Evolutionary conservation across 768 basidiomycete genomes (phyloP).

Genomic region (Neoboletus subvelutipes): DNA sequence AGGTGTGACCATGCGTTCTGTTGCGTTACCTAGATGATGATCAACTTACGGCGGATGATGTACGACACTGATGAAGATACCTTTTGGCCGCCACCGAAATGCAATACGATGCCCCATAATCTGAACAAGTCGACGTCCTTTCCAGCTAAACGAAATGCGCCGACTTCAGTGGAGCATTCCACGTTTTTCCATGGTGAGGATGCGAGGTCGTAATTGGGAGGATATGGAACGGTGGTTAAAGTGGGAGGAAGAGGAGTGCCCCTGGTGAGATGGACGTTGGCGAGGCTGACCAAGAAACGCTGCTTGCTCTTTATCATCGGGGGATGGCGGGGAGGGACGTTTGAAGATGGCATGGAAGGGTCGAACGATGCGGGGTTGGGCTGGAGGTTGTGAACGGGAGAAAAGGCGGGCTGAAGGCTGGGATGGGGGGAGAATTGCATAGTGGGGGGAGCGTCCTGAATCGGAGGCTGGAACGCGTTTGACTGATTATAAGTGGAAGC

Average conservation of each 20-base stretch:
- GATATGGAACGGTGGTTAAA: slow-evolving; percentile 60
- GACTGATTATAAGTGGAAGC: slow-evolving; percentile 32
- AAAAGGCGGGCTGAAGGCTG: slow-evolving; percentile 46
- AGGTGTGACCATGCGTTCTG: slow-evolving; percentile 58
- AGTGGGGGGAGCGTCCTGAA: slow-evolving; percentile 37
- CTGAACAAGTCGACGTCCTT: slow-evolving; percentile 77
- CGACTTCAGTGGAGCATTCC: slow-evolving; percentile 59
- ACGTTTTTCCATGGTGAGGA: slow-evolving; percentile 65
- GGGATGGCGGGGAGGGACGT: slow-evolving; percentile 38
- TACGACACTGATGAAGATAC: slow-evolving; percentile 41
- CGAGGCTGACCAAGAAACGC: slow-evolving; percentile 62
- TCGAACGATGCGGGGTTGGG: slow-evolving; percentile 44
- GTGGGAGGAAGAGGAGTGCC: slow-evolving; percentile 72
- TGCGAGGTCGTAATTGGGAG: slow-evolving; percentile 58
- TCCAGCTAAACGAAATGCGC: slow-evolving; percentile 66
- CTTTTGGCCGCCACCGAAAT: slow-evolving; percentile 58
- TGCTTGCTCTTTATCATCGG: slow-evolving; percentile 51
- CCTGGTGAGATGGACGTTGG: slow-evolving; percentile 55
- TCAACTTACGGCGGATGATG: slow-evolving; percentile 16
- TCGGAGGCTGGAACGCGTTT: slow-evolving; percentile 38
- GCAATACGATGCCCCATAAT: slow-evolving; percentile 62
- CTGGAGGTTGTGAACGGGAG: slow-evolving; percentile 35
- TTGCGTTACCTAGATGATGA: slow-evolving; percentile 41
- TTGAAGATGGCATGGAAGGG: slow-evolving; percentile 41
- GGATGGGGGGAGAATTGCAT: slow-evolving; percentile 46